Base-by-base conservation (phyloP, 2,329 filamentous ascomycete genomes). In the Rhinocladiella similis region DNA sequence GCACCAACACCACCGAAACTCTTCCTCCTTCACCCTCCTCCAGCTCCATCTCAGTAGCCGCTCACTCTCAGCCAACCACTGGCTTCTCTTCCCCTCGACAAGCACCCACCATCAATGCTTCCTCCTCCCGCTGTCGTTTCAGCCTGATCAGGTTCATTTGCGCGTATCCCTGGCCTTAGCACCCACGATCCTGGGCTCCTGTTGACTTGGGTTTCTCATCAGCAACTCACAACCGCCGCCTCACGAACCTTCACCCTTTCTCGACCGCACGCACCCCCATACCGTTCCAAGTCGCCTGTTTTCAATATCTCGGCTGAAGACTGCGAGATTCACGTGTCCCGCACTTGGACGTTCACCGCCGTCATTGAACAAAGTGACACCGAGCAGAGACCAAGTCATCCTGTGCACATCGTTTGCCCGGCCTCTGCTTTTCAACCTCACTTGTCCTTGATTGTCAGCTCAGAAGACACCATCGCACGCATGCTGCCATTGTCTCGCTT, bases 401-500 rank as follows among this genome's bases (percentile, higher is more conserved):
- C 22, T 22, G 38, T 19, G 43, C 38, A 53, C 36, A 19, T 41
- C 48, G 43, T 38, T 38, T 47, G 47, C 33, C n/a, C 39, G 39
- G 10, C 43, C 18, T 50, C 55, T 54, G 19, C 50, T 54, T 43
- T 14, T 54, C 52, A 22, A 38, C 46, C 14, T 50, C 47, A 38
- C 38, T 46, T 46, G 22, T 49, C 51, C 25, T 42, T 29, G 27
- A 16, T 25, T 45, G 20, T 43, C 43, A 22, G 38, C 41, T 12
- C 35, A 20, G 51, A 42, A 41, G 12, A 19, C 12, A 41, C 13
- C 46, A 51, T 54, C 54, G 59, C 59, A 61, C 59, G 53, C 50
- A 62, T 62, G 59, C 56, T 56, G 56, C 55, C 53, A 25, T 47
- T 38, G 53, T 29, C 6, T 48, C 36, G 29, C 20, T 18, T 36